Evolutionary conservation across 352 stramenopile genomes (phyloP), one percentile per base, ranked within the genome.

Genomic region (Globisporangium nodosum): DNA sequence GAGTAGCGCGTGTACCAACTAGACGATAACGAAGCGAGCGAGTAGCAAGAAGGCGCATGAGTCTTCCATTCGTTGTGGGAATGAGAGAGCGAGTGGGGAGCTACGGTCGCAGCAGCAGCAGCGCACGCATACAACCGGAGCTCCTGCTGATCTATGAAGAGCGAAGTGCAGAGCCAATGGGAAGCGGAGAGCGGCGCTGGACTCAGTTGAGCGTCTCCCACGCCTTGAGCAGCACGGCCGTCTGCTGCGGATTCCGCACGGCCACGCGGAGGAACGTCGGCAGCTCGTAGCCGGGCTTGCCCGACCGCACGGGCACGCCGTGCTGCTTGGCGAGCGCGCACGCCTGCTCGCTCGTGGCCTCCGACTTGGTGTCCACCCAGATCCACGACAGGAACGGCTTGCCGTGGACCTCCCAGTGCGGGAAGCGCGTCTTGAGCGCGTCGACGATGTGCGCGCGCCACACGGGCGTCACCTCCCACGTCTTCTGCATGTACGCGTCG

Each of bases 261-360:
- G 88, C 88, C n/a, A 92, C 78, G 58, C 88, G 81, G 46, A 96
- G 69, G 54, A 76, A 95, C 24, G 85, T 91, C 12, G 86, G 86
- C 39, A 96, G 73, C 55, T 96, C 87, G 72, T 96, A 96, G 33
- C 88, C 88, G 4, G 88, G 88, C 56, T 88, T 88, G 48, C 86
- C 87, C 47, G 80, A 92, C 61, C 87, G 86, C 58, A 96, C 81
- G 13, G 88, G 88, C 24, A 96, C 85, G 43, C 88, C 88, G 61
- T 90, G 82, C 55, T 84, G 65, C 69, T 93, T 94, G 53, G 88
- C 83, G 49, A 92, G 70, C 51, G 61, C 61, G 43, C 88, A 89
- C 56, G 85, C 83, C 33, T 79, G 63, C 61, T 85, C 73, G 30
- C 65, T 73, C 52, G 73, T 72, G 11, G 60, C 65, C 8, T 62